Base-by-base conservation (phyloP, 768 basidiomycete genomes). In the Xerocomellus chrysenteron region DNA sequence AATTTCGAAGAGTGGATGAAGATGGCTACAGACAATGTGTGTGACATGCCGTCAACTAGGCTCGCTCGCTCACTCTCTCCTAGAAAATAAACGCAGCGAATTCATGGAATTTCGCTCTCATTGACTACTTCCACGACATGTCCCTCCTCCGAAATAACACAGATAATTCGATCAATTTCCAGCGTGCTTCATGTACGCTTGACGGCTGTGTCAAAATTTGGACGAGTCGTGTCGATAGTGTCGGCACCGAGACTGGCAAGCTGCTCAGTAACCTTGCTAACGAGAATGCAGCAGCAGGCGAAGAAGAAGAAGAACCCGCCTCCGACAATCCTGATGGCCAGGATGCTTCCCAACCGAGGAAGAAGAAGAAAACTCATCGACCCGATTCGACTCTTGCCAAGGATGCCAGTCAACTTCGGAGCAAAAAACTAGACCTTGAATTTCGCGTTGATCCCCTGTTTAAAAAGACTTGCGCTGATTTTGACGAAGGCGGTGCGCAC, bases 1-100 rank as follows among this genome's bases (percentile, higher is more conserved):
- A 97, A 94, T 65, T 97, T 88, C 67, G 97, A 99, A 71, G 94
- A 98, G 73, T 98, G 97, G 97, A 98, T 99, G 96, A 98, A 98
- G 79, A 87, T 98, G 86, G 94, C 95, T 1, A 98, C 96, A 3
- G 96, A 98, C 69, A 98, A 98, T 73, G 97, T 98, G 16, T 37
- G 59, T 69, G 39, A n/a, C 42, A 7, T n/a, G 6, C 32, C 14
- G 28, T 47, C 36, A 9, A 52, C 44, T 33, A 0, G 26, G 28
- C 30, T 32, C 26, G 21, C 42, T 24, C 48, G 40, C 55, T 61
- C 43, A 71, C 52, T 40, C 47, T 57, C 46, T 56, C 35, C 19
- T 67, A 98, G 97, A 99, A 98, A 98, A 98, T 99, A 76, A 99
- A 94, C 56, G 89, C 92, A 7, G 85, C 86, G 41, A 99, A 99